Percentiles rank a stretch among this genome's conserved stretches.
Evolutionary conservation across 2,329 filamentous ascomycete genomes (phyloP).

Genomic region (Fusarium pininemorale): DNA sequence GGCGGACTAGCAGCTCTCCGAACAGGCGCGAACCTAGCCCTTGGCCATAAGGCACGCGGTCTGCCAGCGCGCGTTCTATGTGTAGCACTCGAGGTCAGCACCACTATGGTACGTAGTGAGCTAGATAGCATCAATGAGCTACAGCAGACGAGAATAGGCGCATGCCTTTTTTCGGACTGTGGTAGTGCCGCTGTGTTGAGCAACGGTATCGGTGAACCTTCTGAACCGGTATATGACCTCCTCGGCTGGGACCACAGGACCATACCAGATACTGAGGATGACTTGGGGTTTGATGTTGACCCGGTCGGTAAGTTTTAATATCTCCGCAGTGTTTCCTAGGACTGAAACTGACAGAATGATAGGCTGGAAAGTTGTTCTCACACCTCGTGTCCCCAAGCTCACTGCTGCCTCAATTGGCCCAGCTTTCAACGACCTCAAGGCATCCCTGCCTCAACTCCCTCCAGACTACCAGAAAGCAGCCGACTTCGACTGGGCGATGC

Average conservation of each 20-base stretch:
- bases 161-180: conserved; percentile 75
- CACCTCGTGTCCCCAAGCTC: conserved; percentile 67
- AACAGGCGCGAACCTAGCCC: conserved; percentile 72
- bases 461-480: conserved; percentile 54
- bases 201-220: conserved; percentile 65
- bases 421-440: conserved; percentile 64
- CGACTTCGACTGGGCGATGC: conserved; percentile 78
- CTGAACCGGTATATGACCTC: conserved; percentile 64
- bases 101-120: conserved; percentile 70
- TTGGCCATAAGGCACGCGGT: conserved; percentile 67
- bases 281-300: conserved; percentile 73
- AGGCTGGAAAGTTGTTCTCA: conserved; percentile 74
- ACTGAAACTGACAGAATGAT: conserved; percentile 24
- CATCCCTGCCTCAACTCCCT: conserved; percentile 57
- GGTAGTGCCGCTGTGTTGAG: conserved; percentile 72
- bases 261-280: conserved; percentile 68
- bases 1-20: conserved; percentile 70
- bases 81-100: conserved; percentile 70
- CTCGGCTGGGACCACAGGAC: conserved; percentile 72
- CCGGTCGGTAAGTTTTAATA: conserved; percentile 58
- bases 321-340: not conserved
- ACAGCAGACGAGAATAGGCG: conserved; percentile 71
- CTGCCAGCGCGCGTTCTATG: conserved; percentile 71
- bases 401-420: conserved; percentile 61
- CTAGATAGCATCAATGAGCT: conserved; percentile 68